A percentile compares a stretch with the other conserved stretches of the same genome.
Conservation (phyloP, 345 rosid genomes). For the Salix arbutifolia region DNA sequence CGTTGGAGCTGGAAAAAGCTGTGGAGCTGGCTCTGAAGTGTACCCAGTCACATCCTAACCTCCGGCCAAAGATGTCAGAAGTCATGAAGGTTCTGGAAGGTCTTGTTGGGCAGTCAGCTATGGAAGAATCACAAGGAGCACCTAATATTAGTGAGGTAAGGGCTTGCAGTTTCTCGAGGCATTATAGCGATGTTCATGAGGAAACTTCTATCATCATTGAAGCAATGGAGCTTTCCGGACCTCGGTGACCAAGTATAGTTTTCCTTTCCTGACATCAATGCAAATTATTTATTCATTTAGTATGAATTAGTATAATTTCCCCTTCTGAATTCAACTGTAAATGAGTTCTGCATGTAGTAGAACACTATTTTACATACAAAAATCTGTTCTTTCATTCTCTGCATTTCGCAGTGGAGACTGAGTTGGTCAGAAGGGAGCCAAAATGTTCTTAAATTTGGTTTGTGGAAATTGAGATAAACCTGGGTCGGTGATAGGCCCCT, state of each 20-base stretch:
- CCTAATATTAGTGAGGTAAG: slow-evolving; percentile 39
- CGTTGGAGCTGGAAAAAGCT: slow-evolving; percentile 54
- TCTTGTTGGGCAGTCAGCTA: slow-evolving; percentile 51
- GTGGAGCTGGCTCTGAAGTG: slow-evolving; percentile 74
- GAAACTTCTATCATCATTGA: slow-evolving; percentile 81
- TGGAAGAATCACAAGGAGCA: slow-evolving; percentile 44
- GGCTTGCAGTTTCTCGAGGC: slow-evolving; percentile 51
- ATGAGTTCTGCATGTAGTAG: not conserved
- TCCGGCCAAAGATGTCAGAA: slow-evolving; percentile 78
- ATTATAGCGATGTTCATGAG: slow-evolving; percentile 50
- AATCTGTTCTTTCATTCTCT: not conserved
- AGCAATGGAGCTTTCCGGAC: slow-evolving; percentile 98
- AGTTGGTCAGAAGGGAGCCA: not conserved
- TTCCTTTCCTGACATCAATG: slow-evolving; percentile 1
- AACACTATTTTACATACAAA: not conserved
- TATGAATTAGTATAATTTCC: not conserved
- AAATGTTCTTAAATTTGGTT: not conserved
- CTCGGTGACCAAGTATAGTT: slow-evolving; percentile 40
- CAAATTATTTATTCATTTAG: not conserved
- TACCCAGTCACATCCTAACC: slow-evolving; percentile 60
- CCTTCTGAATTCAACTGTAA: slow-evolving; percentile 9
- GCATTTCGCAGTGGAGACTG: not conserved
- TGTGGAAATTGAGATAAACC: not conserved
- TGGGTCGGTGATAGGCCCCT: not conserved
- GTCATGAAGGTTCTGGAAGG: slow-evolving; percentile 67